Conservation (phyloP, 768 basidiomycete species). For the Boletus speciosus region DNA sequence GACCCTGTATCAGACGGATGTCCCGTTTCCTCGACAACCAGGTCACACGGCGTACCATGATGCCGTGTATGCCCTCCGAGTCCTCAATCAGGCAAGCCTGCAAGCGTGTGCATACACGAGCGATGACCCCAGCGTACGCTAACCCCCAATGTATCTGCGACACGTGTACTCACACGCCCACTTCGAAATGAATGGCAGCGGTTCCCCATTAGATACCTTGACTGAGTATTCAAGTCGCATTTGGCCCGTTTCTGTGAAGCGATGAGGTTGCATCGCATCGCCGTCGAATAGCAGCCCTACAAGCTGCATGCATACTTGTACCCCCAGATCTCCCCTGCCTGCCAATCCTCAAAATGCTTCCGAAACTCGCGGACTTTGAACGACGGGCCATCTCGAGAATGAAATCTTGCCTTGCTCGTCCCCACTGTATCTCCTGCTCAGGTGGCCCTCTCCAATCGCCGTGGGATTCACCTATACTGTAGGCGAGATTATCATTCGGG, state of each 20-base stretch:
- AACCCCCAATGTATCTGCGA: slow-evolving; percentile 26
- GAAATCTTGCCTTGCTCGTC: background rate
- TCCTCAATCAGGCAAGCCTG: background rate
- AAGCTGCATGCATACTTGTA: background rate
- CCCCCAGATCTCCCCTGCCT: no score
- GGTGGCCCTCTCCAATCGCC: slow-evolving; percentile 7
- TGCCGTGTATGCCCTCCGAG: background rate
- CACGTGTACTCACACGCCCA: slow-evolving; percentile 36
- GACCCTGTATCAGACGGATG: background rate
- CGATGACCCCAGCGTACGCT: slow-evolving; percentile 21
- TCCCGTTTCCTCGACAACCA: background rate
- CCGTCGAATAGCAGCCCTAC: slow-evolving; percentile 1
- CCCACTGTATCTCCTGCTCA: background rate
- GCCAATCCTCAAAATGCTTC: slow-evolving; percentile 18
- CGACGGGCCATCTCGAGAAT: background rate
- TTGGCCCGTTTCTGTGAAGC: slow-evolving; percentile 14
- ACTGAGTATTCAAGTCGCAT: slow-evolving; percentile 3
- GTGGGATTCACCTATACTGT: slow-evolving; percentile 3
- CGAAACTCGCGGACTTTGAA: slow-evolving; percentile 29
- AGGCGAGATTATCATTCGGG: slow-evolving; percentile 14
- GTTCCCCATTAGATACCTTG: slow-evolving; percentile 16
- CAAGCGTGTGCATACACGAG: slow-evolving; percentile 3
- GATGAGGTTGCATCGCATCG: slow-evolving; percentile 5
- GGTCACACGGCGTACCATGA: background rate
- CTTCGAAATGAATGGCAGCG: slow-evolving; percentile 27